Conservation (phyloP, 2,329 filamentous ascomycete genomes). For the Fusarium zealandicum region DNA sequence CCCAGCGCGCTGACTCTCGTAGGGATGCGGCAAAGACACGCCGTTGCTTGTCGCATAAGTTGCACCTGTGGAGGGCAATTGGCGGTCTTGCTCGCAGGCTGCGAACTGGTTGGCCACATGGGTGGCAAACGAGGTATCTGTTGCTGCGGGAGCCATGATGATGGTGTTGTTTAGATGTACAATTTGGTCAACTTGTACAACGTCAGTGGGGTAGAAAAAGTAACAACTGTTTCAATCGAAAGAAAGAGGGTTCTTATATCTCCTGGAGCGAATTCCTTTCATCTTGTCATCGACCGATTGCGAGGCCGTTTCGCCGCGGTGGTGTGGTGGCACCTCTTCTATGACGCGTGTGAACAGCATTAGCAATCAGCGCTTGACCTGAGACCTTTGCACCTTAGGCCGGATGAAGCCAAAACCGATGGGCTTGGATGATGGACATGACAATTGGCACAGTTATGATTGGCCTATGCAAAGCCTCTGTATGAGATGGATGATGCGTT, state of each 20-base stretch:
- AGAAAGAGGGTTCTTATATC: background rate
- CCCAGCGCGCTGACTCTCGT: conserved; percentile 62
- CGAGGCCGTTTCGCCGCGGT: background rate
- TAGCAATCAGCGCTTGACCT: background rate
- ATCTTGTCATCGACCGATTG: background rate
- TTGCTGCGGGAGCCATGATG: conserved; percentile 38
- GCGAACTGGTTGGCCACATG: conserved; percentile 48
- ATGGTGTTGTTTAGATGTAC: background rate
- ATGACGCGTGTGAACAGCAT: conserved; percentile 24
- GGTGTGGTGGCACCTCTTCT: conserved; percentile 3
- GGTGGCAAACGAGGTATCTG: conserved; percentile 48
- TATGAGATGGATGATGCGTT: conserved; percentile 24
- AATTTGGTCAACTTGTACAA: background rate
- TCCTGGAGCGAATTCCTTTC: background rate
- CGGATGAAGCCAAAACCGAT: conserved; percentile 1
- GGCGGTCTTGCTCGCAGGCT: conserved; percentile 51
- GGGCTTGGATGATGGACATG: conserved; percentile 1
- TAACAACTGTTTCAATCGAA: no score
- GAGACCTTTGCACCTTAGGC: background rate
- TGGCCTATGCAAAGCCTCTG: conserved; percentile 4
- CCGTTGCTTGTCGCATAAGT: conserved; percentile 65
- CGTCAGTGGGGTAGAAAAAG: no score
- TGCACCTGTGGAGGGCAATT: conserved; percentile 48
- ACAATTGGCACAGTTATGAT: conserved; percentile 19
- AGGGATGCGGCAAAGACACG: conserved; percentile 63